A percentile compares a stretch with the other conserved stretches of the same genome.
Evolutionary conservation across 169 alveolate species (phyloP).

Genomic region (Toxoplasma gondii): DNA sequence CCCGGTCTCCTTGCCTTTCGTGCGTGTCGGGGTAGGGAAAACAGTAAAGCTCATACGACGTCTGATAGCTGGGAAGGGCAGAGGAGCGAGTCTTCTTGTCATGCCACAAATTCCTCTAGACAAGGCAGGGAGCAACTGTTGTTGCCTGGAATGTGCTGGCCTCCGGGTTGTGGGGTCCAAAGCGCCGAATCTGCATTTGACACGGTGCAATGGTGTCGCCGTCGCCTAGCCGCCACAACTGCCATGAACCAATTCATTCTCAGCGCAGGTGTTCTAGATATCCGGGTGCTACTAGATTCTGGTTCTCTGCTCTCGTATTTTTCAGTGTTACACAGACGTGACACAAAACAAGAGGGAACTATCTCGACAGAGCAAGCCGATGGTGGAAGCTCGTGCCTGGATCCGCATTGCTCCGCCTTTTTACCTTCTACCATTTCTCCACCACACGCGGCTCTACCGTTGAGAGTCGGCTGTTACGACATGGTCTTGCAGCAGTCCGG

Average conservation of each 20-base stretch:
- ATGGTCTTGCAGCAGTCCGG: background rate
- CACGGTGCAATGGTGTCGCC: background rate
- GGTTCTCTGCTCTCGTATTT: background rate
- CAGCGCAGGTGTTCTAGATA: background rate
- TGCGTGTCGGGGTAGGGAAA: too few species aligned
- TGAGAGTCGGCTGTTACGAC: background rate
- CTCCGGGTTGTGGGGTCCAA: too few species aligned
- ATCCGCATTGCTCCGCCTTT: background rate
- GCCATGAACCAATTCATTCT: background rate
- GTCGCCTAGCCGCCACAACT: background rate
- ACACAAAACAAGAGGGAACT: too few species aligned
- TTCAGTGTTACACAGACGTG: background rate
- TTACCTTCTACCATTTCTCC: background rate
- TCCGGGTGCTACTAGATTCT: background rate
- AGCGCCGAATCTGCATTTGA: too few species aligned
- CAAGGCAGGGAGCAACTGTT: too few species aligned
- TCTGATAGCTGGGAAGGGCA: too few species aligned
- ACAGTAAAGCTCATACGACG: too few species aligned
- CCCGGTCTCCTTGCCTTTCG: too few species aligned
- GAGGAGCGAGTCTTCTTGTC: too few species aligned
- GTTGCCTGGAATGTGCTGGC: too few species aligned
- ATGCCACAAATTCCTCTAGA: too few species aligned
- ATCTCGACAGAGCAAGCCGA: too few species aligned
- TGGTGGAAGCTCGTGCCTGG: background rate
- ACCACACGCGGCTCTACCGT: background rate